Base-by-base conservation (phyloP, 2,329 filamentous ascomycete species). In the Herpotrichia juniperi region DNA sequence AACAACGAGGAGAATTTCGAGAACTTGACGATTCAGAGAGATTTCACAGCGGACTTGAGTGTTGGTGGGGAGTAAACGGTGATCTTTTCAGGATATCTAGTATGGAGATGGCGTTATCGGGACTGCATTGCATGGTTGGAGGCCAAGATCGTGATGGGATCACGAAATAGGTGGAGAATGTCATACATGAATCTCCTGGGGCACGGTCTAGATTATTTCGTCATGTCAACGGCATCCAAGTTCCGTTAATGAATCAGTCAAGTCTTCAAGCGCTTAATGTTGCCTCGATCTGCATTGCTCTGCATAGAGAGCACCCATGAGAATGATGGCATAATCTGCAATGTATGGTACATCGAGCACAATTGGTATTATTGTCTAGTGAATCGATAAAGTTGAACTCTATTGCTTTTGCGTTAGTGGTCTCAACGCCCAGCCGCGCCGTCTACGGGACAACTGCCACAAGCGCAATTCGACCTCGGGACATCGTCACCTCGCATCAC, bases 1-100 rank as follows among this genome's bases (percentile, higher is more conserved):
- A 83, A 89, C 59, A 87, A 86, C 49, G 78, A 83, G 37, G 78
- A 82, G 28, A 75, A 71, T 9, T 79, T 79, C 57, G 72, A 74
- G 46, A 79, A 83, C 52, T 60, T 83, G 58, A 75, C 64, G 1
- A 81, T 83, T 19, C 64, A 75, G 44, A 76, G 72, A 52, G 81
- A 83, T 56, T 75, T 69, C 24, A 71, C 66, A 19, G 76, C 76
- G 5, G 76, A 79, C 53, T 62, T 77, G 22, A 68, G 66, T 42
- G 58, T 69, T 42, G 67, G 67, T 1, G 55, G 45, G 14, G 34
- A 48, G 5, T 40, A 31, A 35, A n/a, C 17, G 16, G n/a, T 40
- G 21, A 10, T 24, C 9, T 47, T 19, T 28, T 47, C 16, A n/a
- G 40, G 10, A 26, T 40, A 5, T 4, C 24, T 25, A 25, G 17